Conservation (phyloP, 2,329 filamentous ascomycete genomes). For the Stachybotrys chlorohalonatus region DNA sequence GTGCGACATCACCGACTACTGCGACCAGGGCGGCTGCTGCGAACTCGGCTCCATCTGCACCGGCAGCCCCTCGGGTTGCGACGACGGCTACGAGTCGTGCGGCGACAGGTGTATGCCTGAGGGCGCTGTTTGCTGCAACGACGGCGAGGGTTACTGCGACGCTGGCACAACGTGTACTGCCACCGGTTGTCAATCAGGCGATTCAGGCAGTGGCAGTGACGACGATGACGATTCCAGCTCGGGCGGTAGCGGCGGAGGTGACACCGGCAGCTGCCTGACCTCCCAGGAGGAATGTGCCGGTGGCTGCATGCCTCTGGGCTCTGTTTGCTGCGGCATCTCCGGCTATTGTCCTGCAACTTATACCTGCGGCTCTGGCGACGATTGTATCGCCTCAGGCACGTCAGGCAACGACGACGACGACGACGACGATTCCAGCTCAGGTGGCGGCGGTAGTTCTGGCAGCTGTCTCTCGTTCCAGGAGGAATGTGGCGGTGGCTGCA, state of each 20-base stretch:
- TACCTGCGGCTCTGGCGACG: slow-evolving; percentile 11
- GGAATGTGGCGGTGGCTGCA: slow-evolving; percentile 14
- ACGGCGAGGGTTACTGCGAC: slow-evolving; percentile 16
- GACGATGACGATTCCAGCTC: slow-evolving; percentile 9
- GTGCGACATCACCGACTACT: slow-evolving; percentile 20
- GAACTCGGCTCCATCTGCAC: slow-evolving; percentile 19
- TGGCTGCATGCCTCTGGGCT: slow-evolving; percentile 17
- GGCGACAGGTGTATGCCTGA: slow-evolving; percentile 20
- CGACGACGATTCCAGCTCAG: slow-evolving; percentile 6
- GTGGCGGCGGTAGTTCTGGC: neutral
- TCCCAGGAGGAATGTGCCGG: slow-evolving; percentile 11
- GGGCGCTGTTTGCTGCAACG: slow-evolving; percentile 19
- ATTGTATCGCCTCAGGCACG: slow-evolving; percentile 9
- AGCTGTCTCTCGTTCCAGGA: slow-evolving; percentile 10
- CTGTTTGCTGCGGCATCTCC: slow-evolving; percentile 12
- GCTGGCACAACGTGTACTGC: slow-evolving; percentile 17
- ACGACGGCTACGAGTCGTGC: slow-evolving; percentile 14
- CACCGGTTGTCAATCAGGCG: slow-evolving; percentile 10
- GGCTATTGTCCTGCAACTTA: slow-evolving; percentile 21
- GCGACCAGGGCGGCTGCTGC: slow-evolving; percentile 21
- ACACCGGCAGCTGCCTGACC: slow-evolving; percentile 6
- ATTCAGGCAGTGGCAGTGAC: slow-evolving; percentile 9
- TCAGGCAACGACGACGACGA: slow-evolving; percentile 11
- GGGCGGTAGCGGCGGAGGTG: slow-evolving; percentile 3
- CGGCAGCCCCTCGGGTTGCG: slow-evolving; percentile 16